Conservation (phyloP, 2,329 filamentous ascomycete genomes). For the Plectosphaerella plurivora region DNA sequence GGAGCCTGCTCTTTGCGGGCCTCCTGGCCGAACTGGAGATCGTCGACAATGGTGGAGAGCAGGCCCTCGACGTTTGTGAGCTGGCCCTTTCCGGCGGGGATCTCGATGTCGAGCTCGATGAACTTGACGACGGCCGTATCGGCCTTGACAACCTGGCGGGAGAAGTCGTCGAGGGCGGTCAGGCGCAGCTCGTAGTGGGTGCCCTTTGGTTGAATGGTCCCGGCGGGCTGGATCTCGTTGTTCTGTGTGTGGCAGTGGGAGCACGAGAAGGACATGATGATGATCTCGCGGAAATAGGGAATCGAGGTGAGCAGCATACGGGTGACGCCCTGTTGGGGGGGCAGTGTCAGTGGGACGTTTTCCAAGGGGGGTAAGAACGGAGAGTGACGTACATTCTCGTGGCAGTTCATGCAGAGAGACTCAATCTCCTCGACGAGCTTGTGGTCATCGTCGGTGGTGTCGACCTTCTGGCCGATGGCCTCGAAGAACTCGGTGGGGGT, state of each 20-base stretch:
- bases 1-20: slow-evolving; percentile 72
- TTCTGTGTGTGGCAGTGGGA: slow-evolving; percentile 85
- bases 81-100: slow-evolving; percentile 85
- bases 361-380: too few relatives aligned
- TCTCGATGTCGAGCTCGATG: slow-evolving; percentile 88
- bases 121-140: slow-evolving; percentile 83
- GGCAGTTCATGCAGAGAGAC: slow-evolving; percentile 83
- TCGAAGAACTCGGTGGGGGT: slow-evolving; percentile 53
- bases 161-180: slow-evolving; percentile 68
- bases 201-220: slow-evolving; percentile 86
- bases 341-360: slow-evolving; percentile 8
- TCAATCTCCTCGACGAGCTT: slow-evolving; percentile 65
- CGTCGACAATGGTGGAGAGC: slow-evolving; percentile 70
- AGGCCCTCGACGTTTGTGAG: slow-evolving; percentile 92
- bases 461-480: slow-evolving; percentile 57
- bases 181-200: slow-evolving; percentile 78
- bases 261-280: slow-evolving; percentile 95
- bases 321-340: slow-evolving; percentile 68
- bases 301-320: slow-evolving; percentile 86
- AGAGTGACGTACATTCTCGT: slow-evolving; percentile 58
- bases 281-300: slow-evolving; percentile 95
- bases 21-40: slow-evolving; percentile 79
- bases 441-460: slow-evolving; percentile 41
- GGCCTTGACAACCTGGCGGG: slow-evolving; percentile 86
- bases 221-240: slow-evolving; percentile 90